Conservation (phyloP, 768 basidiomycete genomes). For the Suillus tomentosus region DNA sequence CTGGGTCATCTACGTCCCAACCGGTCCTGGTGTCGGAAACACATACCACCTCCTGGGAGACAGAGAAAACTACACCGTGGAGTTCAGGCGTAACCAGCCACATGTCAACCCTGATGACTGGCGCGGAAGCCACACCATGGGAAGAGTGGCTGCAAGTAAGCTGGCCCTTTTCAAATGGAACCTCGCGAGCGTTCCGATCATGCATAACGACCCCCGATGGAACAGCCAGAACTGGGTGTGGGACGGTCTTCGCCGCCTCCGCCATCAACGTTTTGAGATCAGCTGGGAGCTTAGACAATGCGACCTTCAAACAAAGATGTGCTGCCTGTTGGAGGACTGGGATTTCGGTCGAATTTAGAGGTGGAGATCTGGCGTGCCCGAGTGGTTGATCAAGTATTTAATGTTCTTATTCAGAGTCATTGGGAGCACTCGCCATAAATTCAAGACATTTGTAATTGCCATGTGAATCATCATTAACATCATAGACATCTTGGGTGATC, state of each 20-base stretch:
- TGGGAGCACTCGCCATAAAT: background rate
- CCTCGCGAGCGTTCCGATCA: conserved; percentile 15
- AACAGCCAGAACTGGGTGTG: conserved; percentile 25
- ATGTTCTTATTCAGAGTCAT: no score
- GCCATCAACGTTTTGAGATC: conserved; percentile 16
- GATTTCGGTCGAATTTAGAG: background rate
- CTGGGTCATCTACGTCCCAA: conserved; percentile 35
- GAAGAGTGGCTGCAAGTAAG: conserved; percentile 20
- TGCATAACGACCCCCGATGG: background rate
- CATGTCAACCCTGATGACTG: conserved; percentile 21
- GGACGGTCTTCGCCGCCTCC: conserved; percentile 20
- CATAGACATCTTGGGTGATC: no score
- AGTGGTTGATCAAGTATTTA: background rate
- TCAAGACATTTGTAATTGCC: background rate
- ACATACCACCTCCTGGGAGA: conserved; percentile 30
- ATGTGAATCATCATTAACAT: background rate
- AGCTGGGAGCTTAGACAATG: conserved; percentile 19
- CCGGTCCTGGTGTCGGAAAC: conserved; percentile 21
- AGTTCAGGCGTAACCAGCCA: conserved; percentile 13
- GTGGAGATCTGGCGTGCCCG: background rate
- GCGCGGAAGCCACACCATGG: conserved; percentile 25
- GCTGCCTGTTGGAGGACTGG: conserved; percentile 24
- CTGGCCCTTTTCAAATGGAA: conserved; percentile 21
- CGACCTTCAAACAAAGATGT: conserved; percentile 28
- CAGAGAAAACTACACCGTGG: conserved; percentile 25